These are phyloP conservation scores for Debaryomyces singareniensis DNA, from an alignment of 1,139 yeast species.

Conservation along the genomic window DNA sequence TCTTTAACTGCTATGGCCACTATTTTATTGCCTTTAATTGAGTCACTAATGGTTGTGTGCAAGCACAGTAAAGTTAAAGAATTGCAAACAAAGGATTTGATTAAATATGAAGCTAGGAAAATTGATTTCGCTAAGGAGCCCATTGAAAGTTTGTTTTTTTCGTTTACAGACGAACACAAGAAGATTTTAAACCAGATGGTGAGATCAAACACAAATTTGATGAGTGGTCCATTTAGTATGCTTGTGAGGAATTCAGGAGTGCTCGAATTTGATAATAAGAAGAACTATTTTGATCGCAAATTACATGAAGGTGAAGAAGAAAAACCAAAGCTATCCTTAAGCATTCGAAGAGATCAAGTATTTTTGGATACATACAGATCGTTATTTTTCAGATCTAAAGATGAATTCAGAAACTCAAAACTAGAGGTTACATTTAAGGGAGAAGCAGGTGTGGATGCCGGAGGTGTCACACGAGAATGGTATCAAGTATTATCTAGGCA, in stretches of 20 bases:
- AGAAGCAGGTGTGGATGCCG: conserved; percentile 97
- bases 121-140: conserved; percentile 71
- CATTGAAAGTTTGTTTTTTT: conserved; percentile 71
- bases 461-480: conserved; percentile 98
- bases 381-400: conserved; percentile 71
- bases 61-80: conserved; percentile 77
- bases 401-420: conserved; percentile 68
- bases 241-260: conserved; percentile 85
- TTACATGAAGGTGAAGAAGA: conserved; percentile 45
- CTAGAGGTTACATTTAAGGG: conserved; percentile 81
- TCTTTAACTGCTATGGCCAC: conserved; percentile 64
- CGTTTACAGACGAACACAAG: conserved; percentile 87
- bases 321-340: conserved; percentile 49
- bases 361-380: conserved; percentile 87
- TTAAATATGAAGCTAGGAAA: conserved; percentile 52
- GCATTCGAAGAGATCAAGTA: conserved; percentile 83
- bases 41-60: conserved; percentile 91
- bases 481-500: conserved; percentile 90
- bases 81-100: conserved; percentile 51
- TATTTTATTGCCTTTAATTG: conserved; percentile 78
- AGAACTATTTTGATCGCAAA: conserved; percentile 75
- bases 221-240: conserved; percentile 95
- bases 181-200: conserved; percentile 90
- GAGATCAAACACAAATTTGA: conserved; percentile 80
- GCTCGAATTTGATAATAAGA: conserved; percentile 90